Conservation (phyloP, 1,284 basidiomycete genomes). For the Ganoderma multipileum region DNA sequence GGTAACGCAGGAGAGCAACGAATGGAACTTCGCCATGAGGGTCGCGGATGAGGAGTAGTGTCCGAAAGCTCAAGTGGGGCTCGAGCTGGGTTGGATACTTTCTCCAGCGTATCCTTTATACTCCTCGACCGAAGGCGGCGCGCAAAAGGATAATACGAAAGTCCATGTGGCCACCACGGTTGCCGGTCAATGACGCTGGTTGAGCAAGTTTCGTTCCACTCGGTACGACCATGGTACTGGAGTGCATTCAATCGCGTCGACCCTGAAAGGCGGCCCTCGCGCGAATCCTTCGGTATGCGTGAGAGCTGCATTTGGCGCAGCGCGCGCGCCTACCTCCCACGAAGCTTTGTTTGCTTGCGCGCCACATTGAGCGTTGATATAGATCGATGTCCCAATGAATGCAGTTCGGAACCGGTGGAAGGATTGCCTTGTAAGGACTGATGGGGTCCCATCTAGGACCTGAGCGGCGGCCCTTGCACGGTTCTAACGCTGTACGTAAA, state of each 20-base stretch:
- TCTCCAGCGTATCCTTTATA: slow-evolving; percentile 21
- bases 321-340: slow-evolving; percentile 14
- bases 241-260: slow-evolving; percentile 15
- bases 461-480: slow-evolving; percentile 19
- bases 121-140: slow-evolving; percentile 1
- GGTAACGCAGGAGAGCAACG: slow-evolving; percentile 22
- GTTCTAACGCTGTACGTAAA: slow-evolving; percentile 13
- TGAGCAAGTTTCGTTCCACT: slow-evolving; percentile 8
- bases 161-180: background rate
- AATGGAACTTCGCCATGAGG: slow-evolving; percentile 25
- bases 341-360: slow-evolving; percentile 12
- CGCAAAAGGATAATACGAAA: background rate
- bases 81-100: slow-evolving; percentile 13
- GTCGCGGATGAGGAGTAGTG: background rate
- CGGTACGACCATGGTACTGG: slow-evolving; percentile 8
- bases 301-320: slow-evolving; percentile 15
- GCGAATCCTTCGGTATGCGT: slow-evolving; percentile 22
- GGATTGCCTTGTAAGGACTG: background rate
- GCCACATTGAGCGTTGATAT: slow-evolving; percentile 18
- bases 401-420: slow-evolving; percentile 22
- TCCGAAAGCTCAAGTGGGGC: slow-evolving; percentile 16
- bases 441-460: slow-evolving; percentile 14
- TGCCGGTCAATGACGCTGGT: background rate
- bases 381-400: slow-evolving; percentile 12
- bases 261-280: slow-evolving; percentile 30